Evolutionary conservation across 2,329 filamentous ascomycete genomes (phyloP).

Genomic region (Graphilbum ipis-grandicollis): DNA sequence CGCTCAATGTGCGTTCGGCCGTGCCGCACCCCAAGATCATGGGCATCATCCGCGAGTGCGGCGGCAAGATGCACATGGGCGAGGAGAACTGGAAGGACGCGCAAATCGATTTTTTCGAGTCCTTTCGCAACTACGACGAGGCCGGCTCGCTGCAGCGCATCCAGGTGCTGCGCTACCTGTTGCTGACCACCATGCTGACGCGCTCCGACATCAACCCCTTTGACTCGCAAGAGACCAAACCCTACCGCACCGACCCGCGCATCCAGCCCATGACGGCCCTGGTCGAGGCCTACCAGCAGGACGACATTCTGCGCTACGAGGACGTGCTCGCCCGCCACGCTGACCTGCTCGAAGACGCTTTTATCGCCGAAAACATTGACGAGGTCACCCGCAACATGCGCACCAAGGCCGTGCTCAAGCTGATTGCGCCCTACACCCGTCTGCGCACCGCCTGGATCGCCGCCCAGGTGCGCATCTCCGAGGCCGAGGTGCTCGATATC

Average conservation of each 20-base stretch:
- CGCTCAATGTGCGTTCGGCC: constrained; percentile 83
- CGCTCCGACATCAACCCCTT: constrained; percentile 97
- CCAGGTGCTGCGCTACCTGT: constrained; percentile 91
- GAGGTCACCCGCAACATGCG: constrained; percentile 97
- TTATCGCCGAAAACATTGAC: constrained; percentile 98
- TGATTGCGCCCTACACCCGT: constrained; percentile 86
- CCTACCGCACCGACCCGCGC: constrained; percentile 87
- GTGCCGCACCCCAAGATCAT: constrained; percentile 98
- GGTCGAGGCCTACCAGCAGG: constrained; percentile 88
- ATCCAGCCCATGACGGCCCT: constrained; percentile 96
- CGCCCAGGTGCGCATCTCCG: constrained; percentile 68
- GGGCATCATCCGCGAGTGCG: constrained; percentile 96
- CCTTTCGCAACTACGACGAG: constrained; percentile 97
- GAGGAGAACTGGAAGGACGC: constrained; percentile 99
- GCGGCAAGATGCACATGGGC: constrained; percentile 99
- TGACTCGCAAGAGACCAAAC: constrained; percentile 96
- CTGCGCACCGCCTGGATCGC: constrained; percentile 84
- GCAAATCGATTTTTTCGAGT: constrained; percentile 95
- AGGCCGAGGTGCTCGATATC: constrained; percentile 83
- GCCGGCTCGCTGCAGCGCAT: constrained; percentile 91
- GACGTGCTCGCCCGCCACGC: constrained; percentile 71
- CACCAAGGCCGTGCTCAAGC: constrained; percentile 82
- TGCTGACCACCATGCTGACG: constrained; percentile 96
- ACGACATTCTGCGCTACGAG: constrained; percentile 87
- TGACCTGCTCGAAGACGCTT: constrained; percentile 78